Evolutionary conservation across 108 stramenopile genomes (phyloP), one percentile per base, ranked within the genome.

Genomic region (Hondaea fermentalgiana): DNA sequence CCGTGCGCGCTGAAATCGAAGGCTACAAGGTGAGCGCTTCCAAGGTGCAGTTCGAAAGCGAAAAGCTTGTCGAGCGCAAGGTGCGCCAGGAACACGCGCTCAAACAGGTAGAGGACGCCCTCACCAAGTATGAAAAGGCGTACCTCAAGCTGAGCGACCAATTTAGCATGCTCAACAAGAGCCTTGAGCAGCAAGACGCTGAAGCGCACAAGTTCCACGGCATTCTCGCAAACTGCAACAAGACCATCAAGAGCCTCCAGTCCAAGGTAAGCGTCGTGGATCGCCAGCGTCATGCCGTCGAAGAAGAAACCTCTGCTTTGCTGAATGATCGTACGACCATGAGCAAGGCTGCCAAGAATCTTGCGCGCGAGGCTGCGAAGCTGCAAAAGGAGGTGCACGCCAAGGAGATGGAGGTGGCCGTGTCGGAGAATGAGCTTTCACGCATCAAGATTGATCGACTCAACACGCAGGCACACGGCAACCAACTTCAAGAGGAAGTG

Each of bases 391-490:
- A 96, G 60, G 91, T 94, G 6, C 96, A 96, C 72, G 91, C 90
- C 44, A 94, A 93, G 76, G 94, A 95, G 90, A 90, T 93, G 59
- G 93, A 93, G 64, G 58, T 53, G 60, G 92, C 91, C 6, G 72
- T 88, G 44, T 89, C 93, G 89, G 91, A 95, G 64, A 97, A 97
- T 89, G 95, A 96, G 88, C 89, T 96, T 44, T 94, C 94, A 0
- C 92, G 95, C 42, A 90, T 96, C 16, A 91, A 93, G 10, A 91
- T 97, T 5, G 95, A 97, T 51, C 60, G 83, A 21, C 90, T 97
- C 25, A 96, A 96, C 90, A 93, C 94, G 6, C 90, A 94, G 83
- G 93, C 93, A 12, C 94, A 94, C 88, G 64, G 17, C 14, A 87
- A 88, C 23, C 95, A 95, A 60, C 93, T 97, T 23, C 72, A 92